Base-by-base conservation (phyloP, 2,329 filamentous ascomycete genomes). In the Fusarium anthophilum region DNA sequence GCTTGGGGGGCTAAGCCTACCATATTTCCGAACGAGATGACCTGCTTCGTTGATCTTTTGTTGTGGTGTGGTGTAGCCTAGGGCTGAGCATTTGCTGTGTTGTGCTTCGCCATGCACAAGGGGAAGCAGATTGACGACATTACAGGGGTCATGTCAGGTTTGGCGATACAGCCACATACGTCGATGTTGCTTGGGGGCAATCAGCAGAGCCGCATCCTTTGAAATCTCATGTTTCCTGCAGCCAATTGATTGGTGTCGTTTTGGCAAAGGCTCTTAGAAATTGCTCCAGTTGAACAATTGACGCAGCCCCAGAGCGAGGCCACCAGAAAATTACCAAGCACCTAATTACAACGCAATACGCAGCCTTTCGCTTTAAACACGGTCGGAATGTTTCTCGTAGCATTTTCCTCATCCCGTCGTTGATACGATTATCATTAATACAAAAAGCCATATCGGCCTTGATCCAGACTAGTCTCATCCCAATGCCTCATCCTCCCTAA, bases 401-500 rank as follows among this genome's bases (percentile, higher is more conserved):
- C 5, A 17, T 15, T 24, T 6, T 1, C 8, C 28, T 44, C 14
- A 6, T 22, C 3, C 1, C 17, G 6, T 12, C 10, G 1, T 35
- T 8, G 15, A 47, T 15, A 2, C 6, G 1, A 62, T 28, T 11
- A 22, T 17, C 7, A 28, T 64, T 7, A 60, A 48, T 53, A 58
- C 26, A 71, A 17, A 37, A 71, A 72, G 5, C 69, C 68, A 28
- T 68, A 35, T 15, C 28, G 41, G 4, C 69, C 63, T 37, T 60
- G 24, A 12, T 47, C 55, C 3, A 63, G 18, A 11, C 22, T 56
- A 28, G 12, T 15, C 14, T 63, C 57, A 24, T 51, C 58, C 69
- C 69, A 72, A 8, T 68, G 38, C 14, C 69, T 50, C 58, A 64
- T 56, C n/a, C 69, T 56, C 8, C 69, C 69, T 7, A 72, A n/a